phyloP scores from a whole-genome alignment of 768 basidiomycete species.

The Auricularia heimuer region DNA sequence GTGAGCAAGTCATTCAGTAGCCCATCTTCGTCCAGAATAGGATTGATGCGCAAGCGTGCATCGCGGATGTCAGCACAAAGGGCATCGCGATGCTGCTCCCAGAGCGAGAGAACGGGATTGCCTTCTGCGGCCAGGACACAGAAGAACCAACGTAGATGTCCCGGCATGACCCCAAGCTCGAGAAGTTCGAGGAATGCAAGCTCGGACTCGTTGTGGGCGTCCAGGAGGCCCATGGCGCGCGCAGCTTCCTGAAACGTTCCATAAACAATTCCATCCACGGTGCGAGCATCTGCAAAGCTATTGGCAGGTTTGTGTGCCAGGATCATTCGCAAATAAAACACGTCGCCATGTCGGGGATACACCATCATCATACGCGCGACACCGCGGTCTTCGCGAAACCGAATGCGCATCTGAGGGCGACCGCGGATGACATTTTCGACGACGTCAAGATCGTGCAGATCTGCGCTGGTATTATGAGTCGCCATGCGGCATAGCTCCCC shows the following conservation, averaged over 20 bases:
- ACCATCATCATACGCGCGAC: neutral
- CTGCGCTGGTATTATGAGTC: neutral
- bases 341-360: conserved; percentile 22
- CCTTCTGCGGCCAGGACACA: conserved; percentile 26
- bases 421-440: neutral
- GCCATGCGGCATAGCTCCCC: neutral
- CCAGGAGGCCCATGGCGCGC: conserved; percentile 16
- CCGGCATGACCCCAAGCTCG: conserved; percentile 20
- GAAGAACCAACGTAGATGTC: conserved; percentile 32
- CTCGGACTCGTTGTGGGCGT: conserved; percentile 17
- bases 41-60: conserved; percentile 4
- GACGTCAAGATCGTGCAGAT: neutral
- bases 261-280: conserved; percentile 11
- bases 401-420: neutral
- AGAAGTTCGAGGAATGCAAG: conserved; percentile 29
- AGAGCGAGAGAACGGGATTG: conserved; percentile 15
- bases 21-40: conserved; percentile 14
- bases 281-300: conserved; percentile 17
- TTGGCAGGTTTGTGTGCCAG: conserved; percentile 13
- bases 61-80: conserved; percentile 17
- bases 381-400: neutral
- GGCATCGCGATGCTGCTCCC: conserved; percentile 18
- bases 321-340: conserved; percentile 24
- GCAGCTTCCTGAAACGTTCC: conserved; percentile 19
- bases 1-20: neutral